Percentiles rank a stretch among this genome's conserved stretches.
Conservation (phyloP, 805 yeast species). For the Millerozyma miso region DNA sequence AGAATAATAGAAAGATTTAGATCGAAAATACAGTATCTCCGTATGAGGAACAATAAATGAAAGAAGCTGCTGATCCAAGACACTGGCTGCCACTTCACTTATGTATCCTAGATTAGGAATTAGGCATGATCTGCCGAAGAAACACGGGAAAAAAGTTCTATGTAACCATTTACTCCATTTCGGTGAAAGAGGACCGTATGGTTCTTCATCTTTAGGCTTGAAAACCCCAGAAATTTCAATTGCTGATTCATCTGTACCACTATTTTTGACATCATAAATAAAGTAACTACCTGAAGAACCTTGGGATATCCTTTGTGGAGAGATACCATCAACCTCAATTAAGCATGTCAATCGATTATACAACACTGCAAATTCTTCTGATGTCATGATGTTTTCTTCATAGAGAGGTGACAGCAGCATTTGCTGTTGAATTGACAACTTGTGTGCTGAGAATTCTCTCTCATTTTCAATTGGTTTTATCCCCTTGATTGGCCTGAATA, state of each 20-base stretch:
- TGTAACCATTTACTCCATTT: constrained; percentile 81
- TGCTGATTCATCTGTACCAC: constrained; percentile 4
- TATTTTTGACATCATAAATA: constrained; percentile 28
- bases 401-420: constrained; percentile 9
- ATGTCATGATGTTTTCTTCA: constrained; percentile 20
- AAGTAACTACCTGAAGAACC: constrained; percentile 76
- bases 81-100: constrained; percentile 67
- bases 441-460: constrained; percentile 15
- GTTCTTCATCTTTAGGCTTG: constrained; percentile 79
- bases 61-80: constrained; percentile 57
- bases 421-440: constrained; percentile 11
- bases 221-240: constrained; percentile 48
- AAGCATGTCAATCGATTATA: constrained; percentile 44
- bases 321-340: constrained; percentile 38
- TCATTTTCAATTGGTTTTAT: constrained; percentile 13
- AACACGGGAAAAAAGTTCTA: constrained; percentile 70
- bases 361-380: constrained; percentile 30
- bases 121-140: constrained; percentile 68
- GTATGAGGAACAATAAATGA: constrained; percentile 64
- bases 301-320: constrained; percentile 52
- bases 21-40: constrained; percentile 48
- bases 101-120: constrained; percentile 71
- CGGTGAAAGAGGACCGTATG: constrained; percentile 73
- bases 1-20: constrained; percentile 50
- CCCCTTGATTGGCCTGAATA: constrained; percentile 21